Conservation (phyloP, 768 basidiomycete species). For the Tylopilus plumbeoviolaceoides region DNA sequence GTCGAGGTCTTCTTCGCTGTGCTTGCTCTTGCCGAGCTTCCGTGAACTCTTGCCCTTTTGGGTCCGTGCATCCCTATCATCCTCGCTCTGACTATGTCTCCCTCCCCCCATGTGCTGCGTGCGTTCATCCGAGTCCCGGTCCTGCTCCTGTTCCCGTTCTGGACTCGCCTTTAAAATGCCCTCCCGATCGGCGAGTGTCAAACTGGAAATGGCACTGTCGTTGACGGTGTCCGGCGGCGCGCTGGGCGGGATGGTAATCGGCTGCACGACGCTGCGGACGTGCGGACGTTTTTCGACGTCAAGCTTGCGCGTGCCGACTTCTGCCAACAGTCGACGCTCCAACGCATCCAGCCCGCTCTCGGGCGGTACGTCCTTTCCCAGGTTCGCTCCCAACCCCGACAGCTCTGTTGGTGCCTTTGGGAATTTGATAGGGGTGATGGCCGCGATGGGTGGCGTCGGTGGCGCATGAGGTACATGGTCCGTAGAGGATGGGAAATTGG, state of each 20-base stretch:
- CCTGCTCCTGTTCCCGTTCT: constrained; percentile 27
- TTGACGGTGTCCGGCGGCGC: constrained; percentile 30
- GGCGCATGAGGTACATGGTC: constrained; percentile 30
- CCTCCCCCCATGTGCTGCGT: constrained; percentile 28
- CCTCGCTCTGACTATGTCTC: constrained; percentile 26
- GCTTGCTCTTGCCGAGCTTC: constrained; percentile 22
- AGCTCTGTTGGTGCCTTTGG: constrained; percentile 31
- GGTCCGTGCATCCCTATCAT: constrained; percentile 28
- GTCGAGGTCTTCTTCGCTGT: constrained; percentile 28
- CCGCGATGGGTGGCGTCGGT: constrained; percentile 51
- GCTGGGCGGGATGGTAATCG: constrained; percentile 36
- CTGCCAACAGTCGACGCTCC: constrained; percentile 60
- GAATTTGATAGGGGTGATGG: constrained; percentile 35
- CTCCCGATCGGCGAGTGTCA: constrained; percentile 36
- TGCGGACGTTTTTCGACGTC: constrained; percentile 32
- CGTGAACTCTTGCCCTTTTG: constrained; percentile 27
- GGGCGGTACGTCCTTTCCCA: constrained; percentile 16
- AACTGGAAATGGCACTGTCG: constrained; percentile 46
- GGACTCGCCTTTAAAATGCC: constrained; percentile 11
- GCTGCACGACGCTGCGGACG: constrained; percentile 35
- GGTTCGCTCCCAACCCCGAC: constrained; percentile 22
- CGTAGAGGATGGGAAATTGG: constrained; percentile 12
- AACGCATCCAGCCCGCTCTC: constrained; percentile 71
- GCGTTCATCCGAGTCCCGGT: constrained; percentile 31
- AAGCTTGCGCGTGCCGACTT: constrained; percentile 64